These are phyloP conservation scores for Penicilliopsis zonata DNA, from an alignment of 495 filamentous ascomycete genomes.

Conservation along the genomic window DNA sequence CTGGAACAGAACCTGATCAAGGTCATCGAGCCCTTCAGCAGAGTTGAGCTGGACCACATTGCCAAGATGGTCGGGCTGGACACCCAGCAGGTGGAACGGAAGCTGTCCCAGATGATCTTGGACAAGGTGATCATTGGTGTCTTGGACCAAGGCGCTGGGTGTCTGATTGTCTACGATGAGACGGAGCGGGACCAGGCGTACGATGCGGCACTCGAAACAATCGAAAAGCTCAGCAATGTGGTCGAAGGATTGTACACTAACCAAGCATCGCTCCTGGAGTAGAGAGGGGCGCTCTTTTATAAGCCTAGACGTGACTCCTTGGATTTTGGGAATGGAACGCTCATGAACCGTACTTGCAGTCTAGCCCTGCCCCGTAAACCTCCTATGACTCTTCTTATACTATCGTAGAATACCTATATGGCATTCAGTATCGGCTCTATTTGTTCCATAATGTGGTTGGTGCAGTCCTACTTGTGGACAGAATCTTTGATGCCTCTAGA, in stretches of 20 bases:
- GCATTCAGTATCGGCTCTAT: conserved; percentile 12
- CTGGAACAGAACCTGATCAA: conserved; percentile 98
- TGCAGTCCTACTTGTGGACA: background rate
- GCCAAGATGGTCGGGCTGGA: conserved; percentile 95
- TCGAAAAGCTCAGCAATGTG: conserved; percentile 94
- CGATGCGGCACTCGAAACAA: conserved; percentile 85
- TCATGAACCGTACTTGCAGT: too few relatives aligned
- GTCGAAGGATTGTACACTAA: conserved; percentile 96
- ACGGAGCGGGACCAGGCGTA: conserved; percentile 85
- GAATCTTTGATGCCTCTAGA: background rate
- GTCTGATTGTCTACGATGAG: conserved; percentile 94
- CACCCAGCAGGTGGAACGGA: conserved; percentile 92
- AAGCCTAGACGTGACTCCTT: background rate
- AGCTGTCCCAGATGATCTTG: conserved; percentile 97
- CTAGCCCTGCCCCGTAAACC: too few relatives aligned
- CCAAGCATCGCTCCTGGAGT: conserved; percentile 92
- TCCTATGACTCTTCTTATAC: too few relatives aligned
- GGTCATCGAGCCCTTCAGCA: conserved; percentile 95
- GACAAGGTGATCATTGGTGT: conserved; percentile 98
- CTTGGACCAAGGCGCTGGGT: conserved; percentile 92
- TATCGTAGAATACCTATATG: too few relatives aligned
- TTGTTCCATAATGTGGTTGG: background rate
- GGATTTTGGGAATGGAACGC: conserved; percentile 5
- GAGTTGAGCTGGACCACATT: conserved; percentile 92
- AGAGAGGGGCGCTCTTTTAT: conserved; percentile 10